Evolutionary conservation across 78 protist species (phyloP).

Genomic region (Anaeramoeba flamelloides): DNA sequence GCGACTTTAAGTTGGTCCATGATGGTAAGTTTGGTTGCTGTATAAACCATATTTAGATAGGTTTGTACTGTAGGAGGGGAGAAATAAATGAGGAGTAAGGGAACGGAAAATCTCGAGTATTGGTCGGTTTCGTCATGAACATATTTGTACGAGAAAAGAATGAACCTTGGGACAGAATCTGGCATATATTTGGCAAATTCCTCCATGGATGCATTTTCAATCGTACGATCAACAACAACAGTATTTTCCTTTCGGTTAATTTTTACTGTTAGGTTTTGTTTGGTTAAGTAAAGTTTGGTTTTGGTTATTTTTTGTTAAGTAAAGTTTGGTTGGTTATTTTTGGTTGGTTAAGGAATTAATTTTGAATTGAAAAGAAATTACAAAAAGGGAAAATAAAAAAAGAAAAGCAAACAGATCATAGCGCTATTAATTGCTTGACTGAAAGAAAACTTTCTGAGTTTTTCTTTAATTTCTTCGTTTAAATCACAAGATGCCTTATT

Average conservation of each 20-base stretch:
- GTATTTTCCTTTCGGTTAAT: background rate
- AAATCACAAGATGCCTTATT: too few relatives aligned
- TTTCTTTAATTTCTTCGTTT: too few relatives aligned
- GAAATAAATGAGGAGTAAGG: background rate
- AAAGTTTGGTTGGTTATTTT: too few relatives aligned
- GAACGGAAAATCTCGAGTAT: background rate
- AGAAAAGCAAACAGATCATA: too few relatives aligned
- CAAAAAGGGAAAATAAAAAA: too few relatives aligned
- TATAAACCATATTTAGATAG: background rate
- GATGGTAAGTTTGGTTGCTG: background rate
- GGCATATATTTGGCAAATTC: background rate
- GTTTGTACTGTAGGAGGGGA: background rate
- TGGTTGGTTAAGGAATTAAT: too few relatives aligned
- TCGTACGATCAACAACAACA: background rate
- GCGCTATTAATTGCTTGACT: too few relatives aligned
- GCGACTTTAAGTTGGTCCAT: background rate
- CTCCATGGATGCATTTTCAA: background rate
- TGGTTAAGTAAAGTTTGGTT: too few relatives aligned
- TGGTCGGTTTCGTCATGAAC: background rate
- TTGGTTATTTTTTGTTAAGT: too few relatives aligned
- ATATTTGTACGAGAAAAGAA: background rate
- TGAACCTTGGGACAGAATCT: background rate
- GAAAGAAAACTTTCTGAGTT: too few relatives aligned
- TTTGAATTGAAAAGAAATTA: too few relatives aligned
- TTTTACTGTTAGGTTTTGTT: too few relatives aligned